phyloP scores from a whole-genome alignment of 2,329 filamentous ascomycete species.

The Trichoderma atrobrunneum region DNA sequence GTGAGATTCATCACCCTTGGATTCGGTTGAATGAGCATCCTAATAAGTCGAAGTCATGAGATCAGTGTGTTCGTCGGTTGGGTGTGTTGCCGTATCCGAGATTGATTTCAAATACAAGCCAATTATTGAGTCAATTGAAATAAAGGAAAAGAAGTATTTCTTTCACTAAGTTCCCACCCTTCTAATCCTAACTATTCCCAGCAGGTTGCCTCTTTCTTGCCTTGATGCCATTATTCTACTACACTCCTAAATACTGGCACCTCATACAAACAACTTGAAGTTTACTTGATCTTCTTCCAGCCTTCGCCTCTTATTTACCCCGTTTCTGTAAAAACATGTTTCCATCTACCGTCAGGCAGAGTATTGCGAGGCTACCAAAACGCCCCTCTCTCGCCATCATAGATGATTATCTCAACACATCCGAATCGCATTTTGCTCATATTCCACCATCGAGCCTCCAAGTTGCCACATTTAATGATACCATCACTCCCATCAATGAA shows the following conservation, averaged over 20 bases:
- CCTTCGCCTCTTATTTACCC: neutral
- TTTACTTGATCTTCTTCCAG: neutral
- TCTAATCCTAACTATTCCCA: neutral
- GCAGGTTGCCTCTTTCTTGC: neutral
- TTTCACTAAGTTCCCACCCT: neutral
- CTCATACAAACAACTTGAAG: neutral
- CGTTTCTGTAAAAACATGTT: neutral
- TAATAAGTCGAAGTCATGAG: neutral
- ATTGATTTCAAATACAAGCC: neutral
- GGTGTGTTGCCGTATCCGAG: neutral
- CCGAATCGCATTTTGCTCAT: neutral
- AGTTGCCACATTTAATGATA: neutral
- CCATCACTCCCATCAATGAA: neutral
- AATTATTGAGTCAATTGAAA: neutral
- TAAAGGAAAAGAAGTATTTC: neutral
- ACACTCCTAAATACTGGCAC: neutral
- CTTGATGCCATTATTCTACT: neutral
- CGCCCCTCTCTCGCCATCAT: neutral
- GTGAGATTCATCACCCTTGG: neutral
- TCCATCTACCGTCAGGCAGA: neutral
- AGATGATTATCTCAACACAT: slow-evolving; percentile 3
- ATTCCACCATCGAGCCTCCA: neutral
- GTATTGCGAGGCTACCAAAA: neutral
- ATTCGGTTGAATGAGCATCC: neutral
- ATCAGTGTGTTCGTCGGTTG: neutral